A percentile compares a stretch with the other conserved stretches of the same genome.
phyloP scores from a whole-genome alignment of 1,284 basidiomycete species.

The Xerocomus nothofagi region DNA sequence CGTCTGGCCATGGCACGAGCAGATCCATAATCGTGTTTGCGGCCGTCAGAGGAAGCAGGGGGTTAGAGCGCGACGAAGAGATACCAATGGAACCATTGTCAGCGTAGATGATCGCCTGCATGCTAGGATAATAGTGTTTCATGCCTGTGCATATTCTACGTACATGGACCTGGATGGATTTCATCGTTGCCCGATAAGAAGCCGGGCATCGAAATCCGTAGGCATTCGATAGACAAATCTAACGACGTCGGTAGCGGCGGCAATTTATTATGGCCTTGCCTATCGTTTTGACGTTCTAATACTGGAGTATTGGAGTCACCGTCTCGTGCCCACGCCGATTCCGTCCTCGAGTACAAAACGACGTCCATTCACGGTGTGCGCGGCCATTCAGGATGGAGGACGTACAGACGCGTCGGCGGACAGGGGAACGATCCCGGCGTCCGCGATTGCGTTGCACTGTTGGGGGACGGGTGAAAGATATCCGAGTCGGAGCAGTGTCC shows the following conservation, averaged over 20 bases:
- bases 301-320: no score
- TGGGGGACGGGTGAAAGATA: constrained; percentile 31
- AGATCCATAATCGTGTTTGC: constrained; percentile 1
- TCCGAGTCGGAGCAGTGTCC: constrained; percentile 27
- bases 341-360: constrained; percentile 36
- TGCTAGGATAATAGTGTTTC: not conserved
- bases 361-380: constrained; percentile 33
- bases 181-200: no score
- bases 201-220: no score
- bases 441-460: constrained; percentile 7
- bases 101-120: not conserved
- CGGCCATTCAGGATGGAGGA: constrained; percentile 9
- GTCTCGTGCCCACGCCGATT: constrained; percentile 15
- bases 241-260: no score
- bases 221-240: no score
- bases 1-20: not conserved
- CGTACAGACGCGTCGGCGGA: constrained; percentile 20
- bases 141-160: not conserved
- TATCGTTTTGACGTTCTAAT: no score
- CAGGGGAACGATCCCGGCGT: constrained; percentile 26
- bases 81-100: not conserved
- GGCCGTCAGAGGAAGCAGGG: not conserved
- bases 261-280: no score
- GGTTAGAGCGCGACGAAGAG: not conserved
- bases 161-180: no score